Base-by-base conservation (phyloP, 164 flowering plant species). In the Paratinospora sagittata region DNA sequence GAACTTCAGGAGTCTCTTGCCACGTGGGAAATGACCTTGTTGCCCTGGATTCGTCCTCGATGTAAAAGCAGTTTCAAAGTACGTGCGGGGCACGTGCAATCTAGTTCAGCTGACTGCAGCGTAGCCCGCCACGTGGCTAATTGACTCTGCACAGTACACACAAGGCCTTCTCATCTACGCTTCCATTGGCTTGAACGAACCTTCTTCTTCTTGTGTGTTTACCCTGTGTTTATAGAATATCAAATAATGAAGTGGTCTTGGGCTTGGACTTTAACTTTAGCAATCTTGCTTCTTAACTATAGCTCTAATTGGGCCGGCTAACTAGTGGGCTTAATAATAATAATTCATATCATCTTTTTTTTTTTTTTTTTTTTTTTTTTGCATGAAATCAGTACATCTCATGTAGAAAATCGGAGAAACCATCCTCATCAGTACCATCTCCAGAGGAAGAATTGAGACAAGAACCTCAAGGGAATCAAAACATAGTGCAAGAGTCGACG, bases 31-130 rank as follows among this genome's bases (percentile, higher is more conserved):
- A 57, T 72, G 52, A 30, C 39, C 17, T 49, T 26, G 19, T 52
- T 43, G 49, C 27, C 30, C 43, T 65, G 47, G 62, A 72, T 65
- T 72, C 49, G 74, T 55, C 45, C 23, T 65, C 39, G 27, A 33
- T 52, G 37, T 9, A 13, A 24, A 24, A 49, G 24, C 49, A 33
- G 74, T 37, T n/a, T 21, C 23, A 55, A 52, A 65, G 64, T 21
- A 65, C 34, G 63, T 52, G 61, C 36, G 43, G 24, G 52, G 69
- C 69, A 72, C 74, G 74, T 65, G 74, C 60, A 52, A 1, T 24
- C 16, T 47, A 72, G 57, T 47, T 65, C n/a, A 63, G 57, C 58
- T 39, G 58, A 37, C 36, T 61, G 39, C 34, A 27, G 37, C 65
- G 19, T 21, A 23, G 9, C 37, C 36, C 49, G 19, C 61, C 61